Evolutionary conservation across 2,329 filamentous ascomycete species (phyloP).

Genomic region (Raffaelea albimanens): DNA sequence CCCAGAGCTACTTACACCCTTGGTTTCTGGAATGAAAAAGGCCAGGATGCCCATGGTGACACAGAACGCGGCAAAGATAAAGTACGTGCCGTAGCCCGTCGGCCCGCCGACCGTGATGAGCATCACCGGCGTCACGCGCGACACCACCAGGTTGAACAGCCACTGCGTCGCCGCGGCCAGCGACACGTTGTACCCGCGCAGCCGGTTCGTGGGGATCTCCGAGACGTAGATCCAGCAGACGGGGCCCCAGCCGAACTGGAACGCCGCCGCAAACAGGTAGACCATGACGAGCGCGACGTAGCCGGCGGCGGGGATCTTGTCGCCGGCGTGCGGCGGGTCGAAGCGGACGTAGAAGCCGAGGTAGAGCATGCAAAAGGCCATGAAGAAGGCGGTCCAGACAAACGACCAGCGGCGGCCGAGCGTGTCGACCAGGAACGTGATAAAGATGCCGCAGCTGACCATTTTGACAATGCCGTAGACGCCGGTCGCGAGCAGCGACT

Average conservation of each 20-base stretch:
- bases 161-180: constrained; percentile 54
- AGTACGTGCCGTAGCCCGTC: constrained; percentile 35
- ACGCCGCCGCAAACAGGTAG: constrained; percentile 53
- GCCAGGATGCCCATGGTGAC: constrained; percentile 39
- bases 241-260: constrained; percentile 54
- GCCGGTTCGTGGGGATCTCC: constrained; percentile 51
- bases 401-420: constrained; percentile 45
- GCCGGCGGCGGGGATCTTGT: constrained; percentile 34
- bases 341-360: constrained; percentile 52
- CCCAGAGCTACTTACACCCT: constrained; percentile 7
- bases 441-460: constrained; percentile 44
- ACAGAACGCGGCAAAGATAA: constrained; percentile 50
- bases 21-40: constrained; percentile 15
- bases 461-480: constrained; percentile 56
- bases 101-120: constrained; percentile 27
- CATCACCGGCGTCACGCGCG: constrained; percentile 51
- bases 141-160: constrained; percentile 57
- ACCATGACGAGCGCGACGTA: constrained; percentile 49
- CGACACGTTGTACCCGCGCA: constrained; percentile 50
- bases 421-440: constrained; percentile 49
- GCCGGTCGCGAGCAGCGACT: constrained; percentile 50
- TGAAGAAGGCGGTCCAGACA: constrained; percentile 38
- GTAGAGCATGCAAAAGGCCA: constrained; percentile 42
- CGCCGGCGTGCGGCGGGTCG: constrained; percentile 20
- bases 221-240: constrained; percentile 52